Evolutionary conservation across 208 protist species (phyloP).

Genomic region (Jaenimonas drosophilae): DNA sequence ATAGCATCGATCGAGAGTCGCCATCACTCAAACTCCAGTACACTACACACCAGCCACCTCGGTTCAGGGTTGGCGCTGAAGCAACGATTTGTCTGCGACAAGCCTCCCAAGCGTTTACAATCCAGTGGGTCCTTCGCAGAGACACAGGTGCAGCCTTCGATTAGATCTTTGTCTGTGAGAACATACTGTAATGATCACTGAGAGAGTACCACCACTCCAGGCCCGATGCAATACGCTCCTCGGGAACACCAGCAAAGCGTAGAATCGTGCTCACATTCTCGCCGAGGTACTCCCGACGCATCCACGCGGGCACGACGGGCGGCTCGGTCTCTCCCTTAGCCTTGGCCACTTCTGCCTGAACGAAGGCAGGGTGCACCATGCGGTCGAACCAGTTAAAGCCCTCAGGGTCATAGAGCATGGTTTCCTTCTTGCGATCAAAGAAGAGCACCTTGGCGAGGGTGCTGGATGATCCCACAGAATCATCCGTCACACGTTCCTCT

Average conservation of each 20-base stretch:
- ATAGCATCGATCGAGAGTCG: no score
- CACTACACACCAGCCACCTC: no score
- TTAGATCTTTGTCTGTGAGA: conserved; percentile 37
- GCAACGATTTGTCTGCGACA: no score
- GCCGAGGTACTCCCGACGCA: conserved; percentile 79
- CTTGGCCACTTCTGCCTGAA: conserved; percentile 41
- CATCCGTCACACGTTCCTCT: conserved; percentile 28
- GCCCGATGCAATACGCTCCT: conserved; percentile 27
- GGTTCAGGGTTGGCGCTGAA: no score
- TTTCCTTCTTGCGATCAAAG: conserved; percentile 21
- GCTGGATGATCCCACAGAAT: conserved; percentile 17
- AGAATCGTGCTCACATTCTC: conserved; percentile 58
- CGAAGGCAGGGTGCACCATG: conserved; percentile 60
- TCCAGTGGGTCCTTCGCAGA: no score
- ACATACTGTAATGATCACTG: conserved; percentile 84
- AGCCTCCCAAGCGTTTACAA: no score
- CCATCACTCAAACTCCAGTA: no score
- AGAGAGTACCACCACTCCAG: conserved; percentile 46
- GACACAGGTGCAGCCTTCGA: no score
- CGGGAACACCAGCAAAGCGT: conserved; percentile 25
- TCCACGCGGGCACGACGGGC: conserved; percentile 65
- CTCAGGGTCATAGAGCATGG: conserved; percentile 18
- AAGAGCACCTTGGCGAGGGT: conserved; percentile 43
- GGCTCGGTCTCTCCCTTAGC: conserved; percentile 19
- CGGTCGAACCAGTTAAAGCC: conserved; percentile 72